phyloP scores from a whole-genome alignment of 345 rosid genomes.

The Geranium brycei region DNA sequence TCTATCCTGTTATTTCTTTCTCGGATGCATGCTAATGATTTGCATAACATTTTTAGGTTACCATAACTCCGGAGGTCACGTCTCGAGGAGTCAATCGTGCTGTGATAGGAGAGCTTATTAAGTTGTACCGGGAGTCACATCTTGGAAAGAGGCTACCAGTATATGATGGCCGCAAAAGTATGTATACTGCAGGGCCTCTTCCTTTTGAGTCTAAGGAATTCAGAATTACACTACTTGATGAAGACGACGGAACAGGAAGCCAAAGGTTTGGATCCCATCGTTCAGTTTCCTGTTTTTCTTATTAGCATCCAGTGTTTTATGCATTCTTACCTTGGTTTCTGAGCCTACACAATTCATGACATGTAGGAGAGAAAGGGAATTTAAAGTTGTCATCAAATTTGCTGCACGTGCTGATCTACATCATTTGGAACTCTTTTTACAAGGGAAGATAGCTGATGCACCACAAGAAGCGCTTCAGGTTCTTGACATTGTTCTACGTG shows the following conservation, averaged over 20 bases:
- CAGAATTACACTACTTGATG: conserved; percentile 54
- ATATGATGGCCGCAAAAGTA: conserved; percentile 85
- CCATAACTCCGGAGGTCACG: conserved; percentile 64
- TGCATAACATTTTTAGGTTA: conserved; percentile 31
- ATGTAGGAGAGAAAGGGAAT: conserved; percentile 66
- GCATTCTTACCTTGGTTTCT: neutral
- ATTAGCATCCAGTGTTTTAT: neutral
- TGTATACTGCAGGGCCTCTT: conserved; percentile 85
- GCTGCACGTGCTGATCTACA: conserved; percentile 92
- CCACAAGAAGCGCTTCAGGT: conserved; percentile 96
- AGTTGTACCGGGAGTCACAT: conserved; percentile 48
- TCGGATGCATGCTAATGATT: neutral
- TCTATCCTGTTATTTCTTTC: neutral
- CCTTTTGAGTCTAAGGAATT: conserved; percentile 74
- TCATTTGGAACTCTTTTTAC: conserved; percentile 68
- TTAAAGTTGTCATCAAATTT: conserved; percentile 57
- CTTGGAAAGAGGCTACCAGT: conserved; percentile 92
- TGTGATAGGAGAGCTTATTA: conserved; percentile 61
- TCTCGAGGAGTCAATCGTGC: conserved; percentile 82
- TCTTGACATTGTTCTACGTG: conserved; percentile 93
- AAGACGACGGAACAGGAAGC: conserved; percentile 71
- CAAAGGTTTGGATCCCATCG: conserved; percentile 31
- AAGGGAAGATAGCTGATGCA: conserved; percentile 83
- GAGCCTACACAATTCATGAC: neutral
- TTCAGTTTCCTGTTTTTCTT: neutral